These are phyloP conservation scores for Cordyceps tenuipes DNA, from an alignment of 2,329 filamentous ascomycete species.

Conservation along the genomic window DNA sequence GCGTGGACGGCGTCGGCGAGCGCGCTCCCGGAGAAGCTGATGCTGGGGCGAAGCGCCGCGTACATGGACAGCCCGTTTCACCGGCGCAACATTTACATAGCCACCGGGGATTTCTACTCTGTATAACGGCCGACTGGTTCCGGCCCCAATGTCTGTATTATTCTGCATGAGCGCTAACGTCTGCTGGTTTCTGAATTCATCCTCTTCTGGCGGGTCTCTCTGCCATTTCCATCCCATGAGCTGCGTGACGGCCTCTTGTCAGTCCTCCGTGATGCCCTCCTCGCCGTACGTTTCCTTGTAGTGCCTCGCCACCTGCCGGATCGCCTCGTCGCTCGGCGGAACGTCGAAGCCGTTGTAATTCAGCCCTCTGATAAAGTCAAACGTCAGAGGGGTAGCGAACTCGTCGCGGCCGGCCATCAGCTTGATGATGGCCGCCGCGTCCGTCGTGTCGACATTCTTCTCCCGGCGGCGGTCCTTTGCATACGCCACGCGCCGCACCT, in stretches of 20 bases:
- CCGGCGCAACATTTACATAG: constrained; percentile 12
- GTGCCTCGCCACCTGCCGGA: constrained; percentile 12
- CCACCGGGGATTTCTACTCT: constrained; percentile 13
- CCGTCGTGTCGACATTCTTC: constrained; percentile 13
- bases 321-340: constrained; percentile 10
- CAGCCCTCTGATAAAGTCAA: no score
- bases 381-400: constrained; percentile 11
- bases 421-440: constrained; percentile 15
- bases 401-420: constrained; percentile 4
- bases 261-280: not conserved
- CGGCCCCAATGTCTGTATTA: not conserved
- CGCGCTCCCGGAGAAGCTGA: constrained; percentile 3
- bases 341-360: constrained; percentile 14
- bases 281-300: constrained; percentile 13
- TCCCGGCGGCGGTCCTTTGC: not conserved
- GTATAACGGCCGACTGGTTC: not conserved
- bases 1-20: constrained; percentile 9
- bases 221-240: not conserved
- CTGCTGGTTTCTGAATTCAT: not conserved
- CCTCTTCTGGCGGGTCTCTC: not conserved
- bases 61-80: constrained; percentile 13
- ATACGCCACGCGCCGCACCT: constrained; percentile 18
- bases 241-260: no score
- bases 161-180: no score
- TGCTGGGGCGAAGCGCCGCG: constrained; percentile 1